These are phyloP conservation scores for Lactifluus pinguis DNA, from an alignment of 768 basidiomycete species.

Conservation along the genomic window DNA sequence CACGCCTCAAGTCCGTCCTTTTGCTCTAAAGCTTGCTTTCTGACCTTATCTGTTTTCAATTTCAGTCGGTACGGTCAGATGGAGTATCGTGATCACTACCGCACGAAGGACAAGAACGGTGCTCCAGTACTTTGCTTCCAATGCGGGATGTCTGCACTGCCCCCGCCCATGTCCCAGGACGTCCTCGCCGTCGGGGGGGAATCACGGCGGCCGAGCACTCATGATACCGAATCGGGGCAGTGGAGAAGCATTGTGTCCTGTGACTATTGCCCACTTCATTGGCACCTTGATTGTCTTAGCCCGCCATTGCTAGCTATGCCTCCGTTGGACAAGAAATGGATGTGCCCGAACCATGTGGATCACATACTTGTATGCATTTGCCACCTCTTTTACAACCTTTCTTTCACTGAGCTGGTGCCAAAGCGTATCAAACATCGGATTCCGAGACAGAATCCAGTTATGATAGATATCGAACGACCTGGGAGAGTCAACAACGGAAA, in stretches of 20 bases:
- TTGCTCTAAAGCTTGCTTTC: constrained; percentile 11
- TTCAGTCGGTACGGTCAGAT: constrained; percentile 74
- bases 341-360: constrained; percentile 98
- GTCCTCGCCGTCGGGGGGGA: constrained; percentile 43
- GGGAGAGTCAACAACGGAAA: constrained; percentile 85
- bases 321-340: constrained; percentile 86
- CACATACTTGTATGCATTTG: constrained; percentile 57
- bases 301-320: constrained; percentile 86
- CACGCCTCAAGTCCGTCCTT: constrained; percentile 68
- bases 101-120: constrained; percentile 78
- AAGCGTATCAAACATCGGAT: constrained; percentile 76
- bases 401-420: constrained; percentile 12
- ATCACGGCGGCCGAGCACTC: constrained; percentile 37
- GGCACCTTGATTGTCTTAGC: constrained; percentile 95
- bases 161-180: constrained; percentile 42
- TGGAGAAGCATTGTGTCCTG: constrained; percentile 83
- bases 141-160: constrained; percentile 76
- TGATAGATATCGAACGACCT: constrained; percentile 68
- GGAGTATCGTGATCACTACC: constrained; percentile 86
- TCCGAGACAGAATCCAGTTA: constrained; percentile 55
- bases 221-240: constrained; percentile 37
- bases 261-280: constrained; percentile 90
- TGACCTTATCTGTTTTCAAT: background rate
- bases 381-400: constrained; percentile 4
- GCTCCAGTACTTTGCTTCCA: constrained; percentile 82